A percentile compares a stretch with the other conserved stretches of the same genome.
These are phyloP conservation scores for Xylariaceae sp. DNA, from an alignment of 2,329 filamentous ascomycete genomes.

Conservation along the genomic window DNA sequence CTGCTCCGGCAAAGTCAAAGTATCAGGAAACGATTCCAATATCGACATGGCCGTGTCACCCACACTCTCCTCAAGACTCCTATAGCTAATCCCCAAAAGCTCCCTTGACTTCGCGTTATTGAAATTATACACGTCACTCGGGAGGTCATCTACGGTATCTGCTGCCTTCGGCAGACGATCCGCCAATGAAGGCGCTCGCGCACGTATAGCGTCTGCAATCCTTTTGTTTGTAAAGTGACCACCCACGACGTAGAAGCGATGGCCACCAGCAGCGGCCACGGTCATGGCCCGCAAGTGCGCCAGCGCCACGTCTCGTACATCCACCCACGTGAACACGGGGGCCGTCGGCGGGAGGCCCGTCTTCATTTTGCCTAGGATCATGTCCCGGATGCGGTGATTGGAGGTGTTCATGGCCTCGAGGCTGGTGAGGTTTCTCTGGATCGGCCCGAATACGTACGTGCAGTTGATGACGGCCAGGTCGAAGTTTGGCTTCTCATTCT, in stretches of 20 bases:
- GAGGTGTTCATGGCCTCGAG: constrained; percentile 66
- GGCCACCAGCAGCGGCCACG: constrained; percentile 50
- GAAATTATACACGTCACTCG: constrained; percentile 46
- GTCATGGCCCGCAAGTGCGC: constrained; percentile 57
- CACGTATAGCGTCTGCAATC: constrained; percentile 50
- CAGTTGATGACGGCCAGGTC: constrained; percentile 56
- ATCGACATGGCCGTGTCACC: constrained; percentile 50
- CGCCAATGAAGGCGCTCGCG: constrained; percentile 49
- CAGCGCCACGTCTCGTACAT: constrained; percentile 56
- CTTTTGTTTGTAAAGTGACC: constrained; percentile 57
- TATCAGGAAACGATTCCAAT: constrained; percentile 19
- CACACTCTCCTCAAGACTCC: constrained; percentile 51
- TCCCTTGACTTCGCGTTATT: constrained; percentile 51
- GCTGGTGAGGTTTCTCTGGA: constrained; percentile 57
- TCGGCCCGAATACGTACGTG: constrained; percentile 57
- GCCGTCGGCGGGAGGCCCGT: constrained; percentile 52
- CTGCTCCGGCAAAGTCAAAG: neutral
- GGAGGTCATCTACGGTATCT: constrained; percentile 34
- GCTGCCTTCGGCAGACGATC: constrained; percentile 38
- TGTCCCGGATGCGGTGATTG: constrained; percentile 59
- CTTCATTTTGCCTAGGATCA: constrained; percentile 58
- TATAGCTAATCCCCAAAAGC: constrained; percentile 56
- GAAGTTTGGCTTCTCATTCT: constrained; percentile 52
- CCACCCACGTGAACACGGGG: constrained; percentile 53
- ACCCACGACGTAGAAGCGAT: constrained; percentile 59